Evolutionary conservation across 495 filamentous ascomycete genomes (phyloP), one percentile per base, ranked within the genome.

Genomic region (Annulohypoxylon bovei): DNA sequence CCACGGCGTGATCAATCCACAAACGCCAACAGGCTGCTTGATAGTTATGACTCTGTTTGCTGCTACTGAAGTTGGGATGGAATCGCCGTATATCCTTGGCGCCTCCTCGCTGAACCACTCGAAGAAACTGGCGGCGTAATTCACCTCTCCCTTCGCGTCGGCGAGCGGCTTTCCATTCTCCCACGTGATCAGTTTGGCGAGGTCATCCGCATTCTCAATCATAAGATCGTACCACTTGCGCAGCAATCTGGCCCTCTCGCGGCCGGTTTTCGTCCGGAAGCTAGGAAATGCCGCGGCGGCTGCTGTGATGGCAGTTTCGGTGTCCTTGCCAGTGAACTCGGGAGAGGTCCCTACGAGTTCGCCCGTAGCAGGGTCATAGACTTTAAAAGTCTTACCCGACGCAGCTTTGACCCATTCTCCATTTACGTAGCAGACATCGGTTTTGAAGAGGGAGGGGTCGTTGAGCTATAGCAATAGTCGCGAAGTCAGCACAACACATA

Each of bases 1-100:
- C 94, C 94, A 97, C 23, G 95, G 95, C 20, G 95, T 98, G 76
- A 99, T 97, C 32, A 99, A 82, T 11, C 93, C 95, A 73, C 93
- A 96, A 11, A 99, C 95, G 68, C 95, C 95, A 47, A 98, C 88
- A 5, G 95, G 95, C 79, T 98, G 89, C 78, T 92, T 93, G 22
- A 92, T 76, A 0, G 92, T 95, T 28, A 92, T 85, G 2, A 94
- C 84, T n/a, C 92, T 85, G 81, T 93, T 94, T 0, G 87, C 89
- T 0, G 89, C 79, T 5, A 90, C 79, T 7, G 88, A 86, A 20
- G 90, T 83, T 7, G 90, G 88, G 65, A 97, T 97, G 20, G 91
- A 92, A 72, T 91, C 89, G 42, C 92, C 91, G 72, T 93, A 92
- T 32, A 83, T 77, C 50, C 92, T 82, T 0, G 91, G 88, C 0